These are phyloP conservation scores for Nicotiana knightiana DNA, from an alignment of 257 asterid genomes.

Conservation along the genomic window DNA sequence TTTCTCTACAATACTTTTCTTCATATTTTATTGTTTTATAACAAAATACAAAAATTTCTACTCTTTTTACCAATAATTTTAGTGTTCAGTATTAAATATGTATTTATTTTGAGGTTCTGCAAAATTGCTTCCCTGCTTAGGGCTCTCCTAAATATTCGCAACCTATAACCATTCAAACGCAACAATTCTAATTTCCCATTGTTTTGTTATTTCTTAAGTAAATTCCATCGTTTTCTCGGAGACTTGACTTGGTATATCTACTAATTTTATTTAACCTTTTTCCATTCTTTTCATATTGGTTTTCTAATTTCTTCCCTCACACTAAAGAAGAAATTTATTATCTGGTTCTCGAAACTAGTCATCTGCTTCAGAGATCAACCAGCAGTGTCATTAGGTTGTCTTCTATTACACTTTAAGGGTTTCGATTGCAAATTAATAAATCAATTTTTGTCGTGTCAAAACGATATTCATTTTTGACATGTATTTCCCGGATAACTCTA, in stretches of 20 bases:
- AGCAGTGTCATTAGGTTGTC: neutral
- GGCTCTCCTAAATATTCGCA: constrained; percentile 1
- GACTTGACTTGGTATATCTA: neutral
- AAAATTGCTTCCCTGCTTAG: neutral
- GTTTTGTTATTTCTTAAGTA: neutral
- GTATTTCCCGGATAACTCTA: too few species aligned
- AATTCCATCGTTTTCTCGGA: neutral
- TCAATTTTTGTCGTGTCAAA: neutral
- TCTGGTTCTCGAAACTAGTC: neutral
- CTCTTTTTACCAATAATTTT: too few species aligned
- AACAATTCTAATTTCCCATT: neutral
- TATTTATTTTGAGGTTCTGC: neutral
- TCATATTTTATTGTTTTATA: too few species aligned
- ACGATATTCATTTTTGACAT: neutral
- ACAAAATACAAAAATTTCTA: too few species aligned
- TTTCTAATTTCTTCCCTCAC: neutral
- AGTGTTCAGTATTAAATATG: neutral
- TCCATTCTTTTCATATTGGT: neutral
- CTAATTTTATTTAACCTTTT: neutral
- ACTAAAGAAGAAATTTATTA: neutral
- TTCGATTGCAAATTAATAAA: neutral
- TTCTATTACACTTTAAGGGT: neutral
- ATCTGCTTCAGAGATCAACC: neutral
- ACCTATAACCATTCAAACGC: neutral
- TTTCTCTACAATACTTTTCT: too few species aligned